Percentiles rank a stretch among this genome's conserved stretches.
These are phyloP conservation scores for Fusarium sp. DNA, from an alignment of 2,329 filamentous ascomycete species.

Conservation along the genomic window DNA sequence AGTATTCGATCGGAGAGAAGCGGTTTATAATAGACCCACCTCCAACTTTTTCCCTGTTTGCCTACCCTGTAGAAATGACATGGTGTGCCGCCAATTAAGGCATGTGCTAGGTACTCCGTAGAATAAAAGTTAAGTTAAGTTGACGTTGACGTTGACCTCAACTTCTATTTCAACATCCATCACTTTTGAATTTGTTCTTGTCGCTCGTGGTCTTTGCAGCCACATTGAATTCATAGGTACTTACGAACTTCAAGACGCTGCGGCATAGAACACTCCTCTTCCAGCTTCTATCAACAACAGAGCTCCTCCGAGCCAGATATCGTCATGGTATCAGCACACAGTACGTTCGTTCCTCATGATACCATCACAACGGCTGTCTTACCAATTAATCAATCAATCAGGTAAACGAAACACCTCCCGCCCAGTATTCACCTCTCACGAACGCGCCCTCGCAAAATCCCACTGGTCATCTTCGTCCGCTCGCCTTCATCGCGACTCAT, in stretches of 20 bases:
- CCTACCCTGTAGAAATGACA: constrained; percentile 19
- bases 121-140: neutral
- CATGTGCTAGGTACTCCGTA: neutral
- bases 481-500: constrained; percentile 89
- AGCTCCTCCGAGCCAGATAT: neutral
- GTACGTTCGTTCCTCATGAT: constrained; percentile 47
- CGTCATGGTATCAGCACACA: constrained; percentile 52
- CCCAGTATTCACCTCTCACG: constrained; percentile 92
- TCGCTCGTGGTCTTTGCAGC: neutral
- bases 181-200: neutral
- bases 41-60: constrained; percentile 8
- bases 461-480: constrained; percentile 85
- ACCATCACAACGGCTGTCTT: neutral
- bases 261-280: neutral
- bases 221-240: neutral
- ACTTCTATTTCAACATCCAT: neutral
- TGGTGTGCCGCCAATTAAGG: neutral
- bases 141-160: neutral
- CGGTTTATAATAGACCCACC: constrained; percentile 29
- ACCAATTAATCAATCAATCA: constrained; percentile 40
- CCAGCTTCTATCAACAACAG: constrained; percentile 3
- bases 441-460: constrained; percentile 82
- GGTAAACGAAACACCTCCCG: constrained; percentile 91
- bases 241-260: too few relatives aligned
- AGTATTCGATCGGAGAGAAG: constrained; percentile 19